Conservation (phyloP, 1,139 yeast genomes). For the Yamadazyma membranifaciens region DNA sequence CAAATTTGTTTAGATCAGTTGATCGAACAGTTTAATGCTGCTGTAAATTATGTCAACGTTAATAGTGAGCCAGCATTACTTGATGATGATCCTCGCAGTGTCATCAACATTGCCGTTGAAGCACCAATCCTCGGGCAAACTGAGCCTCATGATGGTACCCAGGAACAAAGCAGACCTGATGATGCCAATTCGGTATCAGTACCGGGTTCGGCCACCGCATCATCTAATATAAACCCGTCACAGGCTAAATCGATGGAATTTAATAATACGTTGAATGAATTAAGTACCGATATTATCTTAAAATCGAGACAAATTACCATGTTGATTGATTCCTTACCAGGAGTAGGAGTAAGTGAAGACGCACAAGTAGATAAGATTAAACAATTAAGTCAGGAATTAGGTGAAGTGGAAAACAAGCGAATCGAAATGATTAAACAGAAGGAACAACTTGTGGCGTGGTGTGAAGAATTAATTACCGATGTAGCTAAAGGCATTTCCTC, state of each 20-base stretch:
- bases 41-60: slow-evolving; percentile 77
- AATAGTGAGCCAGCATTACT: slow-evolving; percentile 39
- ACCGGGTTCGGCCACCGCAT: not conserved
- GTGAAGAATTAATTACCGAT: slow-evolving; percentile 66
- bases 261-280: slow-evolving; percentile 61
- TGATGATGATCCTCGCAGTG: slow-evolving; percentile 40
- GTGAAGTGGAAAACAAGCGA: slow-evolving; percentile 59
- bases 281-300: slow-evolving; percentile 79
- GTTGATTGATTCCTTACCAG: slow-evolving; percentile 87
- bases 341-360: slow-evolving; percentile 80
- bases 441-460: slow-evolving; percentile 60
- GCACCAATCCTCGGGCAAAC: slow-evolving; percentile 44
- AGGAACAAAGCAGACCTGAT: not conserved
- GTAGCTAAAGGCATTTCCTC: slow-evolving; percentile 56
- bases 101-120: slow-evolving; percentile 40
- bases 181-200: not conserved
- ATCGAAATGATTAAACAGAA: slow-evolving; percentile 60
- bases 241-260: slow-evolving; percentile 27
- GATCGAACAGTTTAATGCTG: slow-evolving; percentile 88
- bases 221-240: not conserved
- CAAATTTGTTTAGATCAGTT: slow-evolving; percentile 91
- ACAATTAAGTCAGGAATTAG: slow-evolving; percentile 62
- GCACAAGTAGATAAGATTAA: slow-evolving; percentile 68
- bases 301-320: slow-evolving; percentile 85
- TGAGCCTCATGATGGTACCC: slow-evolving; percentile 11